Conservation (phyloP, 345 rosid genomes). For the Zanthoxylum bungeanum region DNA sequence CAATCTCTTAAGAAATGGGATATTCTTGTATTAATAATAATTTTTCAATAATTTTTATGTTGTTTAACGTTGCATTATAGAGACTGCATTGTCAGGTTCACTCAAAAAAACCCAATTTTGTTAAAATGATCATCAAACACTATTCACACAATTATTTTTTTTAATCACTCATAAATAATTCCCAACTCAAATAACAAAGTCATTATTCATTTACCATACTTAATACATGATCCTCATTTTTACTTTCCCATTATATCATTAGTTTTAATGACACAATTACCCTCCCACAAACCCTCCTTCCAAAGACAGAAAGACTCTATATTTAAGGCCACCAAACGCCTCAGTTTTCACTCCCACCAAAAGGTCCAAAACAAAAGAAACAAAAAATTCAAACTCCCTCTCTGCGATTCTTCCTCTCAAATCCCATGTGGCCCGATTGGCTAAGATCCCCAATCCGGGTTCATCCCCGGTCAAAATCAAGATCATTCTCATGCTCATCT, state of each 20-base stretch:
- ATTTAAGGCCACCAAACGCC: background rate
- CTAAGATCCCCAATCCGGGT: slow-evolving; percentile 30
- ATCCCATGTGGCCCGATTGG: slow-evolving; percentile 55
- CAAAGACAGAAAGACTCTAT: background rate
- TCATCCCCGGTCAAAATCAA: background rate
- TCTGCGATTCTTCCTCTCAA: background rate
- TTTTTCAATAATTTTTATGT: too few relatives aligned
- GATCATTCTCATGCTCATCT: slow-evolving; percentile 43
- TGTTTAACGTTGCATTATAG: too few relatives aligned
- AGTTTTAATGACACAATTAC: background rate
- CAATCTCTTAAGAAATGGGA: too few relatives aligned
- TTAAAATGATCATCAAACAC: background rate
- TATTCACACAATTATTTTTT: background rate
- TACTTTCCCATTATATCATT: background rate
- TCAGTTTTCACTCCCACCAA: background rate
- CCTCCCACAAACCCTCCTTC: background rate
- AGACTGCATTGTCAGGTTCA: too few relatives aligned
- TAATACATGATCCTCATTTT: background rate
- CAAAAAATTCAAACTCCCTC: background rate
- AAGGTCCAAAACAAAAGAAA: too few relatives aligned
- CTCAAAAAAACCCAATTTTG: background rate
- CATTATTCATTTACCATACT: background rate
- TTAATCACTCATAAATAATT: background rate
- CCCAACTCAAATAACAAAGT: background rate
- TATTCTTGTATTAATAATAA: background rate